Base-by-base conservation (phyloP, 331 rosid genomes). In the Quercus lobata region DNA sequence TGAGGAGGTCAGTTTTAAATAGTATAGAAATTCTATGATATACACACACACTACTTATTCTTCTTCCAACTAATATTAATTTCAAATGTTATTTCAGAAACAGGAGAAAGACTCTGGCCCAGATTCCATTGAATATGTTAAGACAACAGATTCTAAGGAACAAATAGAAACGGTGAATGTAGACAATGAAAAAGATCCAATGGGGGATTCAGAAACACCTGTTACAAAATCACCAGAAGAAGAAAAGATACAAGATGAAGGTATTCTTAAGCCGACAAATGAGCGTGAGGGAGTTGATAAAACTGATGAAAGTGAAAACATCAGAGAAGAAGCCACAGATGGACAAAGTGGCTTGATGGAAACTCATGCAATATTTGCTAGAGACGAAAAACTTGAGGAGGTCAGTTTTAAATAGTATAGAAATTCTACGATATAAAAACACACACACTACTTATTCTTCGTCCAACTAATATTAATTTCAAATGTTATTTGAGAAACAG, bases 101-200 rank as follows among this genome's bases (percentile, higher is more conserved):
- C 63, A 85, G 88, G 86, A 78, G 73, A 63, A 71, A 79, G 77
- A 75, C 46, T 56, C 53, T 21, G 58, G 57, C 22, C 3, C n/a
- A 32, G 30, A 22, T 57, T 12, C 53, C 58, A 18, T 2, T 46
- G 57, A 75, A 65, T 54, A 57, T 32, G 35, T 55, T 12, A 54
- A 74, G 62, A 79, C 57, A 69, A 61, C 65, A 46, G 69, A 69
- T 7, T 74, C 80, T 57, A 69, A 25, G 11, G 76, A 74, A 72
- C 53, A 29, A 2, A 75, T 7, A 74, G 78, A 9, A 25, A 49
- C 22, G 16, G 15, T 25, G 46, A 41, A 54, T 19, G 53, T 35
- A 12, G 72, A 54, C 68, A 2, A 60, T 18, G 78, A 57, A 65
- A 53, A 73, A 41, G 49, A 73, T 30, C 49, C 57, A 35, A 44